A percentile compares a stretch with the other conserved stretches of the same genome.
These are phyloP conservation scores for Lipomyces chichibuensis DNA, from an alignment of 805 yeast genomes.

Conservation along the genomic window DNA sequence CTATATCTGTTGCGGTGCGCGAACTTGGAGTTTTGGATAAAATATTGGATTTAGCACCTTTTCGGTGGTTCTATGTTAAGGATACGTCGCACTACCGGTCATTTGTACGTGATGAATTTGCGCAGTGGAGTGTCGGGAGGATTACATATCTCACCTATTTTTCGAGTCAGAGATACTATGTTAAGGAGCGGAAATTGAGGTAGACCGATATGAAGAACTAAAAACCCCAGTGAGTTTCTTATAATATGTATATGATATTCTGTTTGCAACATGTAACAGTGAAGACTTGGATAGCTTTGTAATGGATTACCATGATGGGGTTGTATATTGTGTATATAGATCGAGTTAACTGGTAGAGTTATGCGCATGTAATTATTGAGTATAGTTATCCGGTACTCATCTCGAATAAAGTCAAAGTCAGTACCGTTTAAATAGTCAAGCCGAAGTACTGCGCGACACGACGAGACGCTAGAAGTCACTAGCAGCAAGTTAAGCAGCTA, in stretches of 20 bases:
- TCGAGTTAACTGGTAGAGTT: background rate
- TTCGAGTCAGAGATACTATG: background rate
- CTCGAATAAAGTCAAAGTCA: no score
- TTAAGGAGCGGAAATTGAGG: background rate
- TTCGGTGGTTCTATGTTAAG: conserved; percentile 48
- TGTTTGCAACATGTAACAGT: background rate
- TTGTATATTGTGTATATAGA: background rate
- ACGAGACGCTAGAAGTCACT: no score
- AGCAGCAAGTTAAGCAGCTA: no score
- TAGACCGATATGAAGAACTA: background rate
- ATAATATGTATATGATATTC: background rate
- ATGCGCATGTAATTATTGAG: background rate
- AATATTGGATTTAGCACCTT: conserved; percentile 62
- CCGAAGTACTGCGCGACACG: background rate
- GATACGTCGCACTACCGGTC: conserved; percentile 41
- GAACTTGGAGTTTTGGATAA: conserved; percentile 69
- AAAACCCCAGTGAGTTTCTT: background rate
- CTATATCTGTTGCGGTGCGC: conserved; percentile 57
- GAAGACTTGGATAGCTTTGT: background rate
- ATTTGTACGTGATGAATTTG: conserved; percentile 25
- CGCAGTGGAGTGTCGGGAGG: conserved; percentile 8
- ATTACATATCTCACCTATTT: background rate
- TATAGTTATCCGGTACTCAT: no score
- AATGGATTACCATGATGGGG: background rate
- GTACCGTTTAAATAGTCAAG: background rate